Evolutionary conservation across 768 basidiomycete genomes (phyloP).

Genomic region (Leucocoprinus leucothites): DNA sequence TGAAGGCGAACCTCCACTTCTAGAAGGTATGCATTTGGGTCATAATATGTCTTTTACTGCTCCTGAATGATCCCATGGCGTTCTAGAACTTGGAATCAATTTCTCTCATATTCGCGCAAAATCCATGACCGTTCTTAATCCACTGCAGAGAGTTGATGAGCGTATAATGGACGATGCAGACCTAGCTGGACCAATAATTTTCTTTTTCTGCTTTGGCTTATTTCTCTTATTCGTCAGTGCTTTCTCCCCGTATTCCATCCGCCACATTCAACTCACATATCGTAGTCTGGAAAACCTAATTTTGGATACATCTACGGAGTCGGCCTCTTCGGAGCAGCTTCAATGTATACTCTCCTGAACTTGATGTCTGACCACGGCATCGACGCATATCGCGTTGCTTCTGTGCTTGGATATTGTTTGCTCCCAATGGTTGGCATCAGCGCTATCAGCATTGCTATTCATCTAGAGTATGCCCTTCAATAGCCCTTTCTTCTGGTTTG

Average conservation of each 20-base stretch:
- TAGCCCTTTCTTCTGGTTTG: constrained; percentile 1
- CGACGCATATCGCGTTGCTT: constrained; percentile 92
- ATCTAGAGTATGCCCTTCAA: constrained; percentile 71
- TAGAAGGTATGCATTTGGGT: constrained; percentile 67
- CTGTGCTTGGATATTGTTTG: constrained; percentile 94
- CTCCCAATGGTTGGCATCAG: constrained; percentile 96
- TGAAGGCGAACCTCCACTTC: constrained; percentile 92
- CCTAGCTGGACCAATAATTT: constrained; percentile 92
- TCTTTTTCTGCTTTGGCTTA: constrained; percentile 92
- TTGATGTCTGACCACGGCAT: constrained; percentile 95
- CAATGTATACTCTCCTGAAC: constrained; percentile 93
- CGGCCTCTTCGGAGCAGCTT: constrained; percentile 88
- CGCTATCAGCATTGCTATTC: constrained; percentile 80
- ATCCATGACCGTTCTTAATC: constrained; percentile 94
- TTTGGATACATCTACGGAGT: constrained; percentile 99
- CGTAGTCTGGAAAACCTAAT: constrained; percentile 94
- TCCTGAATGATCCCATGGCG: not conserved
- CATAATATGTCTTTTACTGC: not conserved
- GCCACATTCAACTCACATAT: constrained; percentile 10
- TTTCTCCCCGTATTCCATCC: not conserved
- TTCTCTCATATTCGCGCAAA: constrained; percentile 94
- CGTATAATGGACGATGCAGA: constrained; percentile 99
- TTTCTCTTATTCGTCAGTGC: constrained; percentile 84
- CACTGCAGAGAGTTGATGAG: constrained; percentile 77
- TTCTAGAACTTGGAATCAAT: constrained; percentile 88